Evolutionary conservation across 805 yeast species (phyloP).

Genomic region (Candida sphagnicola): DNA sequence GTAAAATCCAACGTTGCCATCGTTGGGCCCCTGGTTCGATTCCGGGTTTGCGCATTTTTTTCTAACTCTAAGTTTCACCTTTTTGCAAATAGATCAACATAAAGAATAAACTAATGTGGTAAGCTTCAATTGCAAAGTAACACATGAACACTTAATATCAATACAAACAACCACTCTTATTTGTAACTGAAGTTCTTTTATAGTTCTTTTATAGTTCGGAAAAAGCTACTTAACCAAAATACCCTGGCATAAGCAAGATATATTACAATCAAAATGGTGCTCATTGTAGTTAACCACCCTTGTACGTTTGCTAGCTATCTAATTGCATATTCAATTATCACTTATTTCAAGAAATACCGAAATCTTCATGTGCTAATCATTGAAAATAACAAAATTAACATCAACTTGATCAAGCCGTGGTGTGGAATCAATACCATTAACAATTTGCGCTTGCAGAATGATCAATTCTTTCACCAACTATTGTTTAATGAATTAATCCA

Average conservation of each 20-base stretch:
- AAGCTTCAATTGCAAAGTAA: not conserved
- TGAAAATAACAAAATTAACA: slow-evolving; percentile 6
- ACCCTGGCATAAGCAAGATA: too few species aligned
- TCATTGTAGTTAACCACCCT: slow-evolving; percentile 15
- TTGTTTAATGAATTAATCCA: not conserved
- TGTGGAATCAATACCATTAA: slow-evolving; percentile 22
- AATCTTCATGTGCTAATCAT: slow-evolving; percentile 13
- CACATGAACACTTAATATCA: not conserved
- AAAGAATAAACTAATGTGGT: not conserved
- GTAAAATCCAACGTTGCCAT: slow-evolving; percentile 16
- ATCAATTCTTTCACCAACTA: not conserved
- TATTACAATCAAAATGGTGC: slow-evolving; percentile 2
- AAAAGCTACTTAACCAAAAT: too few species aligned
- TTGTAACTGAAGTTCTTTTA: not conserved
- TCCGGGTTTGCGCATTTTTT: slow-evolving; percentile 10
- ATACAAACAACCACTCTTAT: not conserved
- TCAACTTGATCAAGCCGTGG: slow-evolving; percentile 19
- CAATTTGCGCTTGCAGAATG: not conserved
- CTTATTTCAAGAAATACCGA: slow-evolving; percentile 8
- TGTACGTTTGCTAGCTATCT: slow-evolving; percentile 15
- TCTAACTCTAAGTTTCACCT: not conserved
- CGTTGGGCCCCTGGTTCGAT: slow-evolving; percentile 16
- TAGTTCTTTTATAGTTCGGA: not conserved
- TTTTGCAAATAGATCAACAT: not conserved
- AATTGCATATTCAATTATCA: slow-evolving; percentile 13